Conservation (phyloP, 225 moss, liverwort and hornwort species). For the Sphagnum contortum region DNA sequence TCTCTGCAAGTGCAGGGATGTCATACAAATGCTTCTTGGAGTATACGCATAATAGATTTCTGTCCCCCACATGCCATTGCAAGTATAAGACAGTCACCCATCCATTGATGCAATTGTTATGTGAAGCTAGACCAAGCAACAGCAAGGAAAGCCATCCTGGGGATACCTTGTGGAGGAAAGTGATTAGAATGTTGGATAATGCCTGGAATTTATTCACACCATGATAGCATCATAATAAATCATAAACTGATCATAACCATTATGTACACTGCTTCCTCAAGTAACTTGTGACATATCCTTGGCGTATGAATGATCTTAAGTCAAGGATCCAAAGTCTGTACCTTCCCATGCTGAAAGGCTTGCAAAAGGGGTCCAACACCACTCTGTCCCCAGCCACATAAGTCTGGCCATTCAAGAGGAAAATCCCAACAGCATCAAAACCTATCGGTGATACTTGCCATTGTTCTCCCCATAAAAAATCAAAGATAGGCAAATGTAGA, state of each 20-base stretch:
- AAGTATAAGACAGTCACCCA: neutral
- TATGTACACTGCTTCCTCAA: no score
- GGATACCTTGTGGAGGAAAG: no score
- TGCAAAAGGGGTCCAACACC: slow-evolving; percentile 97
- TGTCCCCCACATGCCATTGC: slow-evolving; percentile 15
- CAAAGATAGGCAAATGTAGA: no score
- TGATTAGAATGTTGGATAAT: no score
- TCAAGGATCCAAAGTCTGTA: slow-evolving; percentile 3
- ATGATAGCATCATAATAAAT: no score
- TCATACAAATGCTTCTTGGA: slow-evolving; percentile 92
- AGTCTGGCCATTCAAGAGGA: slow-evolving; percentile 34
- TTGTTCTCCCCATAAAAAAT: neutral
- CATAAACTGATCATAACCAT: no score
- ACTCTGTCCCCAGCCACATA: slow-evolving; percentile 97
- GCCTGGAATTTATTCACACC: no score
- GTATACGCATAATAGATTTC: slow-evolving; percentile 91
- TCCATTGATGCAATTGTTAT: neutral
- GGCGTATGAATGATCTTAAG: no score
- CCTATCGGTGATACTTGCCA: neutral
- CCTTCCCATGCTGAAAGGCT: slow-evolving; percentile 99
- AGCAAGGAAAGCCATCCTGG: no score
- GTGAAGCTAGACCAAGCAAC: no score
- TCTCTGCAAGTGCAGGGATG: slow-evolving; percentile 59
- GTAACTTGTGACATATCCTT: no score
- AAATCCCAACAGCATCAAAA: no score